phyloP scores from a whole-genome alignment of 2,329 filamentous ascomycete genomes.

The Exophiala sp. region DNA sequence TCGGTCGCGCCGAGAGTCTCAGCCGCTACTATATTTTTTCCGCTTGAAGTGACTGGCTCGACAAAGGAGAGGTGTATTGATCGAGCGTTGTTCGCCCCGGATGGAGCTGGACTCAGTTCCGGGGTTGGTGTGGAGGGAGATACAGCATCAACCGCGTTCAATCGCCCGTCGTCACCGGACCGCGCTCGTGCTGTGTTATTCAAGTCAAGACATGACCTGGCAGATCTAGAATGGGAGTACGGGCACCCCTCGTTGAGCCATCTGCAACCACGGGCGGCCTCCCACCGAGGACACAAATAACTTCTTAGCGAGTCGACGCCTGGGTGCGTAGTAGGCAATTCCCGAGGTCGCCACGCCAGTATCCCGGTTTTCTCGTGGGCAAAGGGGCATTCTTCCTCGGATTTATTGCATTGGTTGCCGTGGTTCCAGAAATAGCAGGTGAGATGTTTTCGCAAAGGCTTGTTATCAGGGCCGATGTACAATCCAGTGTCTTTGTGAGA shows the following conservation, averaged over 20 bases:
- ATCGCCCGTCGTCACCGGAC: not conserved
- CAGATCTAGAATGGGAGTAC: conserved; percentile 2
- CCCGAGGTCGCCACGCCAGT: conserved; percentile 11
- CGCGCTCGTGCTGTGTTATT: not conserved
- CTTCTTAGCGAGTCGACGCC: conserved; percentile 11
- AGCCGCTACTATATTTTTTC: not conserved
- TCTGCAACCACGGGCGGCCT: not conserved
- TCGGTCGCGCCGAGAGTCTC: not conserved
- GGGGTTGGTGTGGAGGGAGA: not conserved
- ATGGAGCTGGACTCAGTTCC: not conserved
- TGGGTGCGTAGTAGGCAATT: not conserved
- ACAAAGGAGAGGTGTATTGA: not conserved
- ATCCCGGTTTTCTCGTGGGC: conserved; percentile 21
- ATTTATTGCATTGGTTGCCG: not conserved
- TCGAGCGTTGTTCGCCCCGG: conserved; percentile 2
- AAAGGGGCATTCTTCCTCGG: conserved; percentile 2
- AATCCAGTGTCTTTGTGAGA: conserved; percentile 22
- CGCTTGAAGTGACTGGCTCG: not conserved
- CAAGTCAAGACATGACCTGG: conserved; percentile 2
- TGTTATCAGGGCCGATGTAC: conserved; percentile 9
- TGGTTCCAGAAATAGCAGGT: conserved; percentile 18
- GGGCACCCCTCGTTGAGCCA: conserved; percentile 4
- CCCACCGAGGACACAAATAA: conserved; percentile 15
- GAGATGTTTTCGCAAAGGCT: conserved; percentile 15
- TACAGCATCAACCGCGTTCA: not conserved